Percentiles rank a stretch among this genome's conserved stretches.
phyloP scores from a whole-genome alignment of 768 basidiomycete genomes.

The Mrakia frigida region DNA sequence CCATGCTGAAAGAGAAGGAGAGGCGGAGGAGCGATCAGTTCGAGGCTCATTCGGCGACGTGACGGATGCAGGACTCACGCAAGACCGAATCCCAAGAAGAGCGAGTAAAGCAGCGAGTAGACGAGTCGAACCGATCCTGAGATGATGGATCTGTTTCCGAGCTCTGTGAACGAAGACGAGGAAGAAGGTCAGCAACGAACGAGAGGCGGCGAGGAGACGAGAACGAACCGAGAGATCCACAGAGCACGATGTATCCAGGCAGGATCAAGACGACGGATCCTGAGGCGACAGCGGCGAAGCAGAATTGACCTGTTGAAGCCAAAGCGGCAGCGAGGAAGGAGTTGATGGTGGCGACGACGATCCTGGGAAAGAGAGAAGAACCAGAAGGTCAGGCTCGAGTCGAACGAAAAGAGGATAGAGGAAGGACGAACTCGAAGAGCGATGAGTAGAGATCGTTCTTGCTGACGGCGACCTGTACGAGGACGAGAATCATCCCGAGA shows the following conservation, averaged over 20 bases:
- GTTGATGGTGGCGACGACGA: slow-evolving; percentile 67
- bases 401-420: neutral
- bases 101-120: slow-evolving; percentile 68
- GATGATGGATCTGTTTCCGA: slow-evolving; percentile 73
- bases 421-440: slow-evolving; percentile 60
- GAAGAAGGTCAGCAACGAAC: neutral
- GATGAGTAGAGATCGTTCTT: slow-evolving; percentile 74
- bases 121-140: slow-evolving; percentile 78
- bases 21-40: neutral
- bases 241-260: slow-evolving; percentile 45
- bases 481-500: slow-evolving; percentile 67
- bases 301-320: slow-evolving; percentile 62
- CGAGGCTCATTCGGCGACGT: neutral
- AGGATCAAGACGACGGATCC: slow-evolving; percentile 69
- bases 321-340: slow-evolving; percentile 74
- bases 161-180: slow-evolving; percentile 47
- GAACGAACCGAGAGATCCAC: slow-evolving; percentile 53
- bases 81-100: slow-evolving; percentile 65
- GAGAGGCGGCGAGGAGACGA: neutral
- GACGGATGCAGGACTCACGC: slow-evolving; percentile 41
- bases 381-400: neutral
- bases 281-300: slow-evolving; percentile 74
- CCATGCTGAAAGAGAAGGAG: slow-evolving; percentile 48
- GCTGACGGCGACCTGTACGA: slow-evolving; percentile 64
- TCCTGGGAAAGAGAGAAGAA: slow-evolving; percentile 48